phyloP scores from a whole-genome alignment of 78 protist species.

The Dictyostelium brefeldianum region DNA sequence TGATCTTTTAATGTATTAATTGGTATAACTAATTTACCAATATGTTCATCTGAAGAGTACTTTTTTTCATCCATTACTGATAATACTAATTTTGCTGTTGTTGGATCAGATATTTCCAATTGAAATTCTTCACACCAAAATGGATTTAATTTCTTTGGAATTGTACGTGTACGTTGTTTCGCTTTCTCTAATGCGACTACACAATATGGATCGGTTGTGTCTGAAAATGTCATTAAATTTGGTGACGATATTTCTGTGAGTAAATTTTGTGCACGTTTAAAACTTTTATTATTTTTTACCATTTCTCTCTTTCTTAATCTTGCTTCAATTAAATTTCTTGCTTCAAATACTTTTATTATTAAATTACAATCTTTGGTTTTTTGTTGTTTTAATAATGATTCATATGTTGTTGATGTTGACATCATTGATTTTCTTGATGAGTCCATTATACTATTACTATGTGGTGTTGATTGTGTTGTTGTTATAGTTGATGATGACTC shows the following conservation, averaged over 20 bases:
- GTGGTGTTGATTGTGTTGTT: background rate
- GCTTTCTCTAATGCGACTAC: slow-evolving; percentile 53
- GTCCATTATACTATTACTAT: background rate
- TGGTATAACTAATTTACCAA: slow-evolving; percentile 63
- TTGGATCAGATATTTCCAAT: slow-evolving; percentile 38
- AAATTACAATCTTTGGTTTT: slow-evolving; percentile 67
- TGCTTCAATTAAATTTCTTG: slow-evolving; percentile 49
- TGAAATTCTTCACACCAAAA: slow-evolving; percentile 79
- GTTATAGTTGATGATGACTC: background rate
- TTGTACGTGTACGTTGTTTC: slow-evolving; percentile 68
- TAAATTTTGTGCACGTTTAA: slow-evolving; percentile 59
- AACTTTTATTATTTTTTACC: slow-evolving; percentile 22
- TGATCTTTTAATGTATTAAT: slow-evolving; percentile 69
- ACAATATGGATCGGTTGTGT: slow-evolving; percentile 74
- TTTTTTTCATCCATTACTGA: slow-evolving; percentile 62
- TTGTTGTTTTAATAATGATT: slow-evolving; percentile 4
- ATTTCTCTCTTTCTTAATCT: slow-evolving; percentile 60
- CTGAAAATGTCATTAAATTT: slow-evolving; percentile 69
- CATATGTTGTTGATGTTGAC: slow-evolving; percentile 25
- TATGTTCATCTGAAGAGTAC: slow-evolving; percentile 49
- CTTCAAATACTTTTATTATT: slow-evolving; percentile 74
- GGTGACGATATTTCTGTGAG: slow-evolving; percentile 69
- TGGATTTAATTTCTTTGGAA: slow-evolving; percentile 73
- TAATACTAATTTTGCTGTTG: slow-evolving; percentile 22
- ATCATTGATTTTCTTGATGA: background rate